Evolutionary conservation across 2,329 filamentous ascomycete species (phyloP).

Genomic region (Botrytis medusae): DNA sequence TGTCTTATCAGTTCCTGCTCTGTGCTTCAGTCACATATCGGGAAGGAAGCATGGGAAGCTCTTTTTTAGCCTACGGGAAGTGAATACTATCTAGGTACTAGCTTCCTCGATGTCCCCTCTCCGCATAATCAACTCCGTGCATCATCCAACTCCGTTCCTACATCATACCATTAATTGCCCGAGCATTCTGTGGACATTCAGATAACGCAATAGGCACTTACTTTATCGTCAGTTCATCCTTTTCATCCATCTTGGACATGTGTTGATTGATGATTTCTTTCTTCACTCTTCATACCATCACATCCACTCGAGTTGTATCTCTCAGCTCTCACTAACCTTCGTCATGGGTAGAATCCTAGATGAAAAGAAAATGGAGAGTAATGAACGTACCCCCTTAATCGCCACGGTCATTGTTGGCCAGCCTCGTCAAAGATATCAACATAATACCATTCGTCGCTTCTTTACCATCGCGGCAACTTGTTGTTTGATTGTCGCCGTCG

Average conservation of each 20-base stretch:
- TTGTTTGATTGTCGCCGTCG: slow-evolving; percentile 45
- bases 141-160: not conserved
- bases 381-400: slow-evolving; percentile 64
- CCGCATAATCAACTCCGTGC: not conserved
- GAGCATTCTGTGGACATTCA: not conserved
- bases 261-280: not conserved
- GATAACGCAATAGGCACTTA: not conserved
- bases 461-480: slow-evolving; percentile 62
- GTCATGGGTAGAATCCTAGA: slow-evolving; percentile 12
- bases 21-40: not conserved
- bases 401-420: slow-evolving; percentile 58
- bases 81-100: not conserved
- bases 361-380: slow-evolving; percentile 19
- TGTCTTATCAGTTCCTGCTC: not conserved
- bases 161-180: not conserved
- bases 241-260: no score
- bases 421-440: slow-evolving; percentile 55
- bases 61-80: not conserved
- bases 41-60: not conserved
- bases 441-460: slow-evolving; percentile 62
- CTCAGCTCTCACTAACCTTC: not conserved
- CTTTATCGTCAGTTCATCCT: not conserved
- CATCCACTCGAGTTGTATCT: not conserved
- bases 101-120: not conserved
- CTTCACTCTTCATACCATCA: not conserved